phyloP scores from a whole-genome alignment of 768 basidiomycete genomes.

The Tulasnella sp. region DNA sequence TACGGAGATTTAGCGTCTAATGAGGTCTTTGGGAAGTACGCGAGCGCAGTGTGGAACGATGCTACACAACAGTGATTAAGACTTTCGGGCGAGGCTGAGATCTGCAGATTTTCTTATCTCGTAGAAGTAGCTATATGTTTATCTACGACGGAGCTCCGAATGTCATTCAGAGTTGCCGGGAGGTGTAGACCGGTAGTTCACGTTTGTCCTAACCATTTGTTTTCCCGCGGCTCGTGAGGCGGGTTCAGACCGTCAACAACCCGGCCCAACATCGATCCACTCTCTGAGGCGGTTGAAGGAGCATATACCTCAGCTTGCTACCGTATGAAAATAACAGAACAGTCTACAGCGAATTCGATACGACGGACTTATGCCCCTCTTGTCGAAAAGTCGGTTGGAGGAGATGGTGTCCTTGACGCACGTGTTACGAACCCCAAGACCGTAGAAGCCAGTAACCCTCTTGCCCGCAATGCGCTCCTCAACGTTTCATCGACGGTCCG shows the following conservation, averaged over 20 bases:
- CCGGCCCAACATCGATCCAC: no score
- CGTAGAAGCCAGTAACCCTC: not conserved
- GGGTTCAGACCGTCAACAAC: not conserved
- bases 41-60: conserved; percentile 29
- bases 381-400: not conserved
- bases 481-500: not conserved
- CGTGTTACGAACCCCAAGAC: not conserved
- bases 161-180: no score
- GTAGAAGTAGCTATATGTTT: no score
- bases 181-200: no score
- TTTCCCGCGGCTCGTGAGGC: not conserved
- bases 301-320: no score
- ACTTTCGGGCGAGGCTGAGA: no score
- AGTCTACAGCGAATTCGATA: not conserved
- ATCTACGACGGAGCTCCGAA: no score
- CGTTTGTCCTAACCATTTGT: no score
- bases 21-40: conserved; percentile 45
- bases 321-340: no score
- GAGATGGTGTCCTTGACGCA: no score
- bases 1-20: conserved; percentile 46
- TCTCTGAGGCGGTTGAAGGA: no score
- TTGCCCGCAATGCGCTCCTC: not conserved
- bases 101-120: no score
- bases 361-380: not conserved
- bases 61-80: not conserved